Evolutionary conservation across 441 rosid genomes (phyloP).

Genomic region (Croton laevigatus): DNA sequence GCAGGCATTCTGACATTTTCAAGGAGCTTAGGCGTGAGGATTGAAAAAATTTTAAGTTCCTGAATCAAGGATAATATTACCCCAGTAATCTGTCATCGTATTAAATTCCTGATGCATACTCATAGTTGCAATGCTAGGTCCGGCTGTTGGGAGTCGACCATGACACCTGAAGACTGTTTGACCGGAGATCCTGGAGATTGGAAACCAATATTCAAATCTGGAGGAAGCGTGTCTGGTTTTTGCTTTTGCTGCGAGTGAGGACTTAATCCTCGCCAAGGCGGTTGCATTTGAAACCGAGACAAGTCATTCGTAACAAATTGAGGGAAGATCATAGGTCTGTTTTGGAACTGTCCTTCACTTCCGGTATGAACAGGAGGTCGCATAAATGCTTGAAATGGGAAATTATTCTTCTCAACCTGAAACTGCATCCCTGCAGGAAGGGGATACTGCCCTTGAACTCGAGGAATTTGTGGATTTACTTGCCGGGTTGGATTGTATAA

Average conservation of each 20-base stretch:
- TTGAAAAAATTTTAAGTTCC: not conserved
- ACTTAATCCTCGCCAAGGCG: slow-evolving; percentile 58
- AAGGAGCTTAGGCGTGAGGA: slow-evolving; percentile 3
- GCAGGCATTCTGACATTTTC: slow-evolving; percentile 15
- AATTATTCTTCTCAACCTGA: slow-evolving; percentile 43
- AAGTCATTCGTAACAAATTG: slow-evolving; percentile 55
- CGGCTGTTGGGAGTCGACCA: slow-evolving; percentile 84
- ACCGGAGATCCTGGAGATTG: slow-evolving; percentile 88
- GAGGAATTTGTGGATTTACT: slow-evolving; percentile 45
- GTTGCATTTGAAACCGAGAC: slow-evolving; percentile 57
- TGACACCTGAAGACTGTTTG: slow-evolving; percentile 65
- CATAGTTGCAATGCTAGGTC: slow-evolving; percentile 87
- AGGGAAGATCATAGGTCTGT: slow-evolving; percentile 50
- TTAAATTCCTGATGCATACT: slow-evolving; percentile 14
- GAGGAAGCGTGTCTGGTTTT: slow-evolving; percentile 72
- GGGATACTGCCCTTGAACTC: slow-evolving; percentile 47
- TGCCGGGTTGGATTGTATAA: slow-evolving; percentile 65
- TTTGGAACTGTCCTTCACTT: slow-evolving; percentile 52
- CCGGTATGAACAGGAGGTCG: slow-evolving; percentile 41
- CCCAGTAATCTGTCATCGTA: not conserved
- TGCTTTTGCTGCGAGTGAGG: slow-evolving; percentile 58
- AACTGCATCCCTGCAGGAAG: slow-evolving; percentile 49
- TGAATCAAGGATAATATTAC: slow-evolving; percentile 10
- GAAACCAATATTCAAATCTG: slow-evolving; percentile 83
- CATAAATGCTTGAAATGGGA: slow-evolving; percentile 55